A percentile compares a stretch with the other conserved stretches of the same genome.
Evolutionary conservation across 495 filamentous ascomycete species (phyloP).

Genomic region (Penicillium paxilli): DNA sequence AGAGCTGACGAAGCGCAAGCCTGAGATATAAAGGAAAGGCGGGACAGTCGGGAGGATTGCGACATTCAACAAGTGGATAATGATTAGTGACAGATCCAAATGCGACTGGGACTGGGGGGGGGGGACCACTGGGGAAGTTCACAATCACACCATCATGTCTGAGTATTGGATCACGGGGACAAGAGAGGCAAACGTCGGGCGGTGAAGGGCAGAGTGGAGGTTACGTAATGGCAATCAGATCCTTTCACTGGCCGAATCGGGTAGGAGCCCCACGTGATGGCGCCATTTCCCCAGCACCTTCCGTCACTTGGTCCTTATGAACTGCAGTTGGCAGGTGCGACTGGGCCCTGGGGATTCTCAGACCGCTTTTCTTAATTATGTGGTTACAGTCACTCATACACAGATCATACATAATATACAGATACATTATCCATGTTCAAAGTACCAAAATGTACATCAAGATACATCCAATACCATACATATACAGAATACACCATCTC

Average conservation of each 20-base stretch:
- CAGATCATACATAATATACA: too few species aligned
- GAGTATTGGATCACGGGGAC: neutral
- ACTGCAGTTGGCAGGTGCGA: neutral
- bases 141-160: neutral
- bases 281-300: constrained; percentile 19
- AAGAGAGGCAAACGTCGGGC: neutral
- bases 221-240: constrained; percentile 5
- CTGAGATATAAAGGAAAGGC: neutral
- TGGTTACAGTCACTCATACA: too few species aligned
- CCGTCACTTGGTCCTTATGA: constrained; percentile 2
- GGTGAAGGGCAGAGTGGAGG: neutral
- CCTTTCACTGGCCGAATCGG: constrained; percentile 1
- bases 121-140: neutral
- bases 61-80: neutral
- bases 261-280: constrained; percentile 21
- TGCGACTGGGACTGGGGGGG: too few species aligned
- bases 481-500: neutral
- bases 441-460: too few species aligned
- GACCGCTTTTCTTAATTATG: neutral
- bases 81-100: neutral
- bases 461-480: too few species aligned
- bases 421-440: too few species aligned
- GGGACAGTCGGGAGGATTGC: neutral
- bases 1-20: neutral
- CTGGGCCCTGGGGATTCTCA: neutral